Base-by-base conservation (phyloP, 768 basidiomycete species). In the Coprinopsis marcescibilis region DNA sequence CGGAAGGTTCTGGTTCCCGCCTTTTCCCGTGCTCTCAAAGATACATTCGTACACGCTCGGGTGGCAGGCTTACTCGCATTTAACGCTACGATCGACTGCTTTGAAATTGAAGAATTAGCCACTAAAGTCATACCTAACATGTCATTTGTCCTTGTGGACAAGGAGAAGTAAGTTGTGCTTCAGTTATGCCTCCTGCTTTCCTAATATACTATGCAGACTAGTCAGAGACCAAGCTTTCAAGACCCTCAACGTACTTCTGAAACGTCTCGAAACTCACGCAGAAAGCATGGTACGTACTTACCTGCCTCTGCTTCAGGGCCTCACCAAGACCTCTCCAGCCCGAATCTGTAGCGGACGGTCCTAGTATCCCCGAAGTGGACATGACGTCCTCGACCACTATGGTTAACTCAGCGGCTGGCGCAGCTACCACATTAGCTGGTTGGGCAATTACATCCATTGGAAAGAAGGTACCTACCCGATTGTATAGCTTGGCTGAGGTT, bases 191-290 rank as follows among this genome's bases (percentile, higher is more conserved):
- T 3, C 25, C 13, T 12, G 23, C 39, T 23, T 12, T 21, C 27
- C 38, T 21, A 43, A 14, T 44, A 2, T 41, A 24, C 4, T 33
- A 1, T 8, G 17, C 55, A 98, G 95, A 55, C 63, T 90, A 5
- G 95, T 98, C 0, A 80, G 96, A 15, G 94, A 97, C 64, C 95
- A 97, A 57, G 95, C 90, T 2, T 97, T 95, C 74, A 95, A 89
- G 64, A 86, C 92, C 4, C 73, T 95, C 45, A 89, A 90, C 34
- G 67, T 95, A 39, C 93, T 96, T 57, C 70, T 95, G 52, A 89
- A 87, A 62, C 81, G 76, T 52, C 66, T 97, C 23, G 91, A 96
- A 58, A 75, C 69, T 6, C 76, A 96, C 55, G 89, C 85, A 2
- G 75, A 75, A 0, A 73, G 78, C 2, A 88, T 99, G 93, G 94